phyloP scores from a whole-genome alignment of 371 early-diverging fungal genomes.

The Haplosporangium sp. region DNA sequence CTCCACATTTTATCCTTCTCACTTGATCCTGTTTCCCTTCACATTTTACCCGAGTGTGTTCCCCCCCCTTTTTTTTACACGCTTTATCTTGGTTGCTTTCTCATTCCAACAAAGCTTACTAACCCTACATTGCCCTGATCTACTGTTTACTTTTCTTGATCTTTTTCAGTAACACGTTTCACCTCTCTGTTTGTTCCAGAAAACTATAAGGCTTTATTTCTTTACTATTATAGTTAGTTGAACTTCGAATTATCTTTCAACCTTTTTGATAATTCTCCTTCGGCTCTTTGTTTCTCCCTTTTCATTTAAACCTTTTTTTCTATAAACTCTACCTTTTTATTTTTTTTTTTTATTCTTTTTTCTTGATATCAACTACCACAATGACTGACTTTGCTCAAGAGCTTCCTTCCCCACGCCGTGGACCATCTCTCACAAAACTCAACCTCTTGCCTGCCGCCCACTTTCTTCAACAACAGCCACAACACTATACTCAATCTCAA shows the following conservation, averaged over 20 bases:
- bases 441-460: slow-evolving; percentile 35
- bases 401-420: slow-evolving; percentile 21
- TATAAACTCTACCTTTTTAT: not conserved
- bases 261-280: not conserved
- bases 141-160: not conserved
- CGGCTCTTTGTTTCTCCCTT: not conserved
- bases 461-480: slow-evolving; percentile 18
- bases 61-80: not conserved
- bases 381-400: slow-evolving; percentile 46
- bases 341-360: not conserved
- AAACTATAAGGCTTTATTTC: not conserved
- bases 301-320: not conserved
- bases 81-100: not conserved
- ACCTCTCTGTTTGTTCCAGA: not conserved
- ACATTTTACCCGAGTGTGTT: not conserved
- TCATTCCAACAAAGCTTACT: not conserved
- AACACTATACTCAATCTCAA: slow-evolving; percentile 13
- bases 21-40: not conserved
- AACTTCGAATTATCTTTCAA: not conserved
- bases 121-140: too few relatives aligned
- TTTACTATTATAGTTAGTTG: not conserved
- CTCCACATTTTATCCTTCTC: not conserved
- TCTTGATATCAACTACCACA: not conserved
- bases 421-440: slow-evolving; percentile 32
- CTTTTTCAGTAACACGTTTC: not conserved